phyloP scores from a whole-genome alignment of 2,329 filamentous ascomycete genomes.

The Penicillium corylophilum region DNA sequence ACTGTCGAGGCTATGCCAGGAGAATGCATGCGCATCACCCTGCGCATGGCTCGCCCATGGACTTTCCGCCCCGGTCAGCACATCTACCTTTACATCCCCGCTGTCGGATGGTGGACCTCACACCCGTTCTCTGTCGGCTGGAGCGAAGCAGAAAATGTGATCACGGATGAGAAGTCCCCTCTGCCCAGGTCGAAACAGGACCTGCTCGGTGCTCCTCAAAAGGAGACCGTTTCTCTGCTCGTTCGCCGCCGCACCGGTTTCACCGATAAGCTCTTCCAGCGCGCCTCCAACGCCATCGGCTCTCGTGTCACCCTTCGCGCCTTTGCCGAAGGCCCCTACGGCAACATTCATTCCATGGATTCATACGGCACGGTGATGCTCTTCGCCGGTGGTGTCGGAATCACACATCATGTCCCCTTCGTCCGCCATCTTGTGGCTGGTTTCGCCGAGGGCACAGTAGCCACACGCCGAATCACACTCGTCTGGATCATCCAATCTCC shows the following conservation, averaged over 20 bases:
- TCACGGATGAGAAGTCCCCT: conserved; percentile 38
- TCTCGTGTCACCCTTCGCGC: conserved; percentile 64
- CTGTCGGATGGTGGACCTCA: conserved; percentile 67
- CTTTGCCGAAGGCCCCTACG: conserved; percentile 87
- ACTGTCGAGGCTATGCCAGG: conserved; percentile 67
- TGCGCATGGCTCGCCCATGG: conserved; percentile 67
- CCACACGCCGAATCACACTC: conserved; percentile 76
- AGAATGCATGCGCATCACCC: conserved; percentile 67
- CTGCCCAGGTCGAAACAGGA: conserved; percentile 52
- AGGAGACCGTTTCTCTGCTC: conserved; percentile 71
- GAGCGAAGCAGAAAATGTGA: conserved; percentile 59
- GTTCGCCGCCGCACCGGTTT: conserved; percentile 86
- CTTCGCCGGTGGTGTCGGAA: conserved; percentile 89
- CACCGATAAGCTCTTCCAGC: conserved; percentile 76
- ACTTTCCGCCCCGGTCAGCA: conserved; percentile 69
- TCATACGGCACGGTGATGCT: conserved; percentile 91
- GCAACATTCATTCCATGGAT: conserved; percentile 76
- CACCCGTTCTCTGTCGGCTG: conserved; percentile 80
- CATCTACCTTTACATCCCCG: conserved; percentile 69
- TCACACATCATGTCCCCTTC: conserved; percentile 92
- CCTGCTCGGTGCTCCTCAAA: conserved; percentile 46
- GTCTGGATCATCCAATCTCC: conserved; percentile 92
- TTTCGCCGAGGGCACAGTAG: conserved; percentile 68
- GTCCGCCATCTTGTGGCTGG: conserved; percentile 73
- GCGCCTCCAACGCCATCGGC: conserved; percentile 56